Conservation (phyloP, 768 basidiomycete genomes). For the Hydnum rufescens region DNA sequence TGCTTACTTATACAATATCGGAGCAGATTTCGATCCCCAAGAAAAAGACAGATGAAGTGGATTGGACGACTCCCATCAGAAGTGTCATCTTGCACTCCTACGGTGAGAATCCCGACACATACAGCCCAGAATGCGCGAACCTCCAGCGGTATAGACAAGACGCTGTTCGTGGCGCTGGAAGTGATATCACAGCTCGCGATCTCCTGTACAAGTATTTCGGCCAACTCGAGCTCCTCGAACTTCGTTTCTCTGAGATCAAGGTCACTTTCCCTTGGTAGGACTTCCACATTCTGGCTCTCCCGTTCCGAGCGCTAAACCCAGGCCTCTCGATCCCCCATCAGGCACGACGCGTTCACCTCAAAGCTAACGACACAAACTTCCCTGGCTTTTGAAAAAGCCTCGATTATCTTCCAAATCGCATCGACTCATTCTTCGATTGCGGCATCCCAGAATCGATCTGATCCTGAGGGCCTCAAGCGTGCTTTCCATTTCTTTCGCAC, state of each 20-base stretch:
- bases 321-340: too few species aligned
- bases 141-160: slow-evolving; percentile 89
- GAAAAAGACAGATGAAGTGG: slow-evolving; percentile 92
- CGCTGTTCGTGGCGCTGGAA: slow-evolving; percentile 88
- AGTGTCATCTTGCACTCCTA: slow-evolving; percentile 78
- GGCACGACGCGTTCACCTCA: slow-evolving; percentile 86
- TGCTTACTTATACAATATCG: not conserved
- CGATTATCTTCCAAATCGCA: slow-evolving; percentile 90
- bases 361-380: slow-evolving; percentile 90
- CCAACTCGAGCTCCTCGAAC: slow-evolving; percentile 89
- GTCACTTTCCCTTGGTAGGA: slow-evolving; percentile 75
- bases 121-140: slow-evolving; percentile 60
- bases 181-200: slow-evolving; percentile 74
- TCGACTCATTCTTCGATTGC: slow-evolving; percentile 87
- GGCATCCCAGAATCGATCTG: slow-evolving; percentile 60
- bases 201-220: slow-evolving; percentile 98
- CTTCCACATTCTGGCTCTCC: not conserved
- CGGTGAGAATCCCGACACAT: slow-evolving; percentile 81
- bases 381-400: slow-evolving; percentile 96
- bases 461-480: slow-evolving; percentile 82
- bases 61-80: slow-evolving; percentile 82
- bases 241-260: slow-evolving; percentile 89
- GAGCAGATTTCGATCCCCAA: slow-evolving; percentile 59
- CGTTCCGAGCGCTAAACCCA: not conserved
- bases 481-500: slow-evolving; percentile 82